Base-by-base conservation (phyloP, 108 stramenopile genomes). In the Pseudonitzschia pungens region DNA sequence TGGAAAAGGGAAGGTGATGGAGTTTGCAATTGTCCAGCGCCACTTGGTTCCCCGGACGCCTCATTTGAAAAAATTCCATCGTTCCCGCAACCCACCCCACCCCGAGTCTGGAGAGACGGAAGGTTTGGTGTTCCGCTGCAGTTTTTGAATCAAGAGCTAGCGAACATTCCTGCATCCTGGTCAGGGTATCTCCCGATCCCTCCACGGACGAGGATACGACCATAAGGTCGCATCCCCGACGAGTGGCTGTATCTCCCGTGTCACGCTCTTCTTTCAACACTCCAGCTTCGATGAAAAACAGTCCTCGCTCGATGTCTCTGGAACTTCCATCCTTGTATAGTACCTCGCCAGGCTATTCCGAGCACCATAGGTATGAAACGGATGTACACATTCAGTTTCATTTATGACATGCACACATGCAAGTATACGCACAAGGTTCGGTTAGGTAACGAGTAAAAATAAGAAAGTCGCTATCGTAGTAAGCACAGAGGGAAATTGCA, bases 231-330 rank as follows among this genome's bases (percentile, higher is more conserved):
- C 24, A 14, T 9, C 27, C 29, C 36, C 44, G 5, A 18, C 64
- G 45, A n/a, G 56, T 75, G 2, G 41, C 33, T 29, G 74, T 75
- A 14, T 44, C 10, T 5, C 42, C 51, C 15, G 60, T 58, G n/a
- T 51, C 45, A 4, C 27, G 40, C 60, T 79, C 60, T 16, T 65
- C 64, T 65, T 68, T 85, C 27, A 90, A 52, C 21, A 88, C 56
- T 10, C 89, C 89, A 29, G 58, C 62, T 69, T 91, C 89, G 18
- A 91, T 83, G 59, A 91, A 91, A 72, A 85, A 91, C 15, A 91
- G 66, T 3, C 89, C 89, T 48, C 84, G 74, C 44, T 77, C 76
- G 20, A 21, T 27, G 20, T 44, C 18, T 45, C 53, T 62, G 28
- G 31, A 55, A 0, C 71, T 68, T 65, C 81, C 76, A 45, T 81